Conservation (phyloP, 2,329 filamentous ascomycete genomes). For the Gnomoniopsis smithogilvyi region DNA sequence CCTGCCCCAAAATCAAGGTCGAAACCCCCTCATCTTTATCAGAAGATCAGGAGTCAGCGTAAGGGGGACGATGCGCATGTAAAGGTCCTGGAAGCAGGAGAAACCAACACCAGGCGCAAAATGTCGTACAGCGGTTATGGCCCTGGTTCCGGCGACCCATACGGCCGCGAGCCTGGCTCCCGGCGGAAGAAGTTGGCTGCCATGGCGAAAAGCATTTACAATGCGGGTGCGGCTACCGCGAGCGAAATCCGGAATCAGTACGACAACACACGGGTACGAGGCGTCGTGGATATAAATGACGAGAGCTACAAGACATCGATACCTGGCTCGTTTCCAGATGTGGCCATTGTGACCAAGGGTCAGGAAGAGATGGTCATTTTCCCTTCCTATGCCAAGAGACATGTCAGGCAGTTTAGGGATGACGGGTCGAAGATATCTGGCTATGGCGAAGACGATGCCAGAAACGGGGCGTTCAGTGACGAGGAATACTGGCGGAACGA, state of each 20-base stretch:
- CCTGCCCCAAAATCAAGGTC: conserved; percentile 25
- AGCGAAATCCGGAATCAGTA: conserved; percentile 58
- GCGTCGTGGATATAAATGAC: conserved; percentile 30
- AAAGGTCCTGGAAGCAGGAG: conserved; percentile 14
- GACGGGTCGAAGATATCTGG: conserved; percentile 27
- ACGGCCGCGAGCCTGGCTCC: conserved; percentile 59
- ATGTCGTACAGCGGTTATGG: conserved; percentile 25
- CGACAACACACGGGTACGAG: conserved; percentile 45
- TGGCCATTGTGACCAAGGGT: conserved; percentile 73
- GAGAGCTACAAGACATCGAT: conserved; percentile 46
- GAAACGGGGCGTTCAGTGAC: conserved; percentile 47
- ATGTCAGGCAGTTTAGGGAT: conserved; percentile 60
- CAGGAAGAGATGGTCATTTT: conserved; percentile 94
- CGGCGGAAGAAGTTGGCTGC: conserved; percentile 73
- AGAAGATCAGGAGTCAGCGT: conserved; percentile 18
- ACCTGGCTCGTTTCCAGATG: conserved; percentile 78
- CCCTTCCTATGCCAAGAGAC: conserved; percentile 82
- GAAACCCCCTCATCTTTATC: conserved; percentile 31
- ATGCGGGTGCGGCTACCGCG: conserved; percentile 54
- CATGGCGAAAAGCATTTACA: conserved; percentile 56
- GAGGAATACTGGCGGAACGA: conserved; percentile 74
- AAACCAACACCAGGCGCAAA: conserved; percentile 1
- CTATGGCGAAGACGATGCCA: background rate
- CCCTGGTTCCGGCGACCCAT: conserved; percentile 29
- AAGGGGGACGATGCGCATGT: conserved; percentile 3